Evolutionary conservation across 805 yeast species (phyloP), one percentile per base, ranked within the genome.

Genomic region (Metschnikowia shivogae): DNA sequence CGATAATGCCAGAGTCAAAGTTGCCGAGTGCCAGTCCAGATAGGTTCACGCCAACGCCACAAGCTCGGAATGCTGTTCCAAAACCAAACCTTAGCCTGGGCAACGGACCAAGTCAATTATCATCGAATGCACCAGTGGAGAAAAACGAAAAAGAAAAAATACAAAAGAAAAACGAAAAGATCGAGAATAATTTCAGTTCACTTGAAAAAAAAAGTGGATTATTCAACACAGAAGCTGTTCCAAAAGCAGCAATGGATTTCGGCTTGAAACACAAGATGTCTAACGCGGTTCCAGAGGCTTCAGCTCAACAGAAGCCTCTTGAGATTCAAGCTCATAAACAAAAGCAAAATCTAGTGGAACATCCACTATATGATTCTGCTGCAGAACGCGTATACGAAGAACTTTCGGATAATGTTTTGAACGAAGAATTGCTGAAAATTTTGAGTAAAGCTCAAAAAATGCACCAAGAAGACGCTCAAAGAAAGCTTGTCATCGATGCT

Each of bases 401-500:
- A 4, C 42, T 72, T 2, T n/a, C 64, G 2, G 29, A 49, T 1
- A 50, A 57, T 2, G 41, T 59, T 0, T 53, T 73, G 3, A 39
- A 53, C 1, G 43, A 50, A 9, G 74, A 68, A 39, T 52, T 68
- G 13, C 6, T 34, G 1, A 42, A 46, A 11, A 40, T 64, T 19
- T 34, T 70, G 3, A 62, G 63, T 3, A 62, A 59, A 20, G 39
- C 67, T 4, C 49, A 67, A 5, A 49, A 54, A 3, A 42, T 42
- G 6, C 58, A 58, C 24, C 58, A 64, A 28, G 42, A 54, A 10
- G 41, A 45, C 41, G 51, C 48, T 36, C 66, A 59, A 47, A 49
- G 61, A 20, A 45, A 30, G 13, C 27, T 47, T 7, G 42, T 70
- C 1, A 59, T 80, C 2, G 58, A 69, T 0, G 46, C 62, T 0